Conservation (phyloP, 352 stramenopile genomes). For the Phytopythium montanum region DNA sequence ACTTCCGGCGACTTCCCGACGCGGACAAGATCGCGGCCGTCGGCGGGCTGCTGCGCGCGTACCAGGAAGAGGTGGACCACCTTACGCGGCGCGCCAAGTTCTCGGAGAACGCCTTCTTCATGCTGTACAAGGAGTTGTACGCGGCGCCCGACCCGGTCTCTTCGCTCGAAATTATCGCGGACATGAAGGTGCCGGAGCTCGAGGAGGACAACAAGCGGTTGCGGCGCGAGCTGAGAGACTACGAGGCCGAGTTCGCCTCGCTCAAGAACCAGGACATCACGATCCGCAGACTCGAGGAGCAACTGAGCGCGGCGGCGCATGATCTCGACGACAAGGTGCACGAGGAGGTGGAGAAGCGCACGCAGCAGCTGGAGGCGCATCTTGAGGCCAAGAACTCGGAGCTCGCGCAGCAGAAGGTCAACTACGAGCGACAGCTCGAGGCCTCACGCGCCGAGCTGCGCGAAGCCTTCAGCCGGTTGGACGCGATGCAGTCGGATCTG, state of each 20-base stretch:
- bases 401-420: slow-evolving; percentile 75
- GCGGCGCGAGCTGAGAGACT: slow-evolving; percentile 88
- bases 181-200: slow-evolving; percentile 71
- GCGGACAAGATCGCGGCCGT: slow-evolving; percentile 61
- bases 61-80: slow-evolving; percentile 92
- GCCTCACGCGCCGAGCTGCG: slow-evolving; percentile 49
- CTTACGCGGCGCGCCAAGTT: slow-evolving; percentile 91
- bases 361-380: slow-evolving; percentile 59
- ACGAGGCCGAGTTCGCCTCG: slow-evolving; percentile 92
- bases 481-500: slow-evolving; percentile 91
- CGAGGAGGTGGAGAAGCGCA: slow-evolving; percentile 52
- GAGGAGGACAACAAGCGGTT: slow-evolving; percentile 91
- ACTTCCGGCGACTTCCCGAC: slow-evolving; percentile 70
- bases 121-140: slow-evolving; percentile 85
- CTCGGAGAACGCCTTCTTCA: slow-evolving; percentile 87
- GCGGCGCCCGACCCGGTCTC: slow-evolving; percentile 81
- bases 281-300: slow-evolving; percentile 93
- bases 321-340: slow-evolving; percentile 66
- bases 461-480: slow-evolving; percentile 69
- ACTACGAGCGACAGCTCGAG: slow-evolving; percentile 70
- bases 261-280: slow-evolving; percentile 98
- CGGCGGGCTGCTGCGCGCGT: slow-evolving; percentile 75
- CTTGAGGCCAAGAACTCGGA: slow-evolving; percentile 69
- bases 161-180: slow-evolving; percentile 56
- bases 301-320: slow-evolving; percentile 78